Base-by-base conservation (phyloP, 2,329 filamentous ascomycete species). In the Lizonia empirigonia region DNA sequence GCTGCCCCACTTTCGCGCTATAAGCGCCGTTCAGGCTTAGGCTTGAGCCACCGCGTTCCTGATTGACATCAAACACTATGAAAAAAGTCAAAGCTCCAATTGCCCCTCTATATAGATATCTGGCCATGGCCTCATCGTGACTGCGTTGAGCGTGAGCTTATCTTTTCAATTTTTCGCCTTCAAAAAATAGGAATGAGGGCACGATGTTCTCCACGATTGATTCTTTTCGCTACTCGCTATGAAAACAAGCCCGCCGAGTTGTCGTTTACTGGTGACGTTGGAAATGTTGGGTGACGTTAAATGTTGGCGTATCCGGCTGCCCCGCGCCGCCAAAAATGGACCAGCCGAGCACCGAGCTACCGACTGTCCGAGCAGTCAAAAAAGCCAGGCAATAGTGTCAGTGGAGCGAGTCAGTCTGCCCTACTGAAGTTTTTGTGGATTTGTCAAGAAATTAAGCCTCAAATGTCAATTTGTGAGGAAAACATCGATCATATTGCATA, bases 101-200 rank as follows among this genome's bases (percentile, higher is more conserved):
- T 47, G 36, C 36, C 29, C 36, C 23, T 39, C 34, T n/a, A n/a
- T n/a, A n/a, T n/a, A 15, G 22, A 44, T 18, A 18, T 52, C 49
- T 37, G 49, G 24, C 42, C 49, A 47, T 52, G 26, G 42, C 42
- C 37, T 47, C 37, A 52, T 38, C 13, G 19, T 33, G 22, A 47
- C 16, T n/a, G 26, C 18, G 16, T 26, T 18, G 24, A 30, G 10
- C 13, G 30, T 20, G 30, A 29, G 36, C n/a, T 41, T 30, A 27
- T 36, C 22, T 26, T 9, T 23, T 13, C 2, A 26, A 15, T 10
- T 13, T 27, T 19, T 18, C 24, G 2, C 5, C 22, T 22, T 26
- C 16, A 9, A 15, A 19, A 51, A 12, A 36, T 33, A 33, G 30
- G n/a, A 36, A 9, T 23, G 7, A 32, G 5, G 9, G 13, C 6